Evolutionary conservation across 2,329 filamentous ascomycete species (phyloP).

Genomic region (Cladosporium sphaerospermum): DNA sequence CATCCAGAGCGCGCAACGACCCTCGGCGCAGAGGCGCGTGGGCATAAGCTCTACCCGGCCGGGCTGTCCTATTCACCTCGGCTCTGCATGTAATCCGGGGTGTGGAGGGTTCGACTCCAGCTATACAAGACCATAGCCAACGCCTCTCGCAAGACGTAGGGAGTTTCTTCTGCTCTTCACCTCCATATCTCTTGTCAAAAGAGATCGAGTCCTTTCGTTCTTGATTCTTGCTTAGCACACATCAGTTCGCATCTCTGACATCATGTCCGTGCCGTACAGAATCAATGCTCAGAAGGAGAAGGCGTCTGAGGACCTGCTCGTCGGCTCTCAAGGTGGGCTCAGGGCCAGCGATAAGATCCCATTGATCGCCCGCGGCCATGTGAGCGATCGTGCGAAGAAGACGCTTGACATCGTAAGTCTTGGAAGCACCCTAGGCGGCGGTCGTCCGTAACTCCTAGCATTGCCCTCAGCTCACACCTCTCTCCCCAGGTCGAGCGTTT

Average conservation of each 20-base stretch:
- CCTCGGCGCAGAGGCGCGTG: slow-evolving; percentile 5
- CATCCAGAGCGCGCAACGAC: background rate
- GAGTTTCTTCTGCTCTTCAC: background rate
- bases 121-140: slow-evolving; percentile 5
- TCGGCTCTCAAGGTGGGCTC: slow-evolving; percentile 25
- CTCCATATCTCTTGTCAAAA: too few relatives aligned
- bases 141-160: background rate
- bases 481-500: slow-evolving; percentile 74
- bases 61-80: slow-evolving; percentile 2
- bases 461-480: background rate
- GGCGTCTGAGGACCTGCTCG: slow-evolving; percentile 29
- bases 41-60: background rate
- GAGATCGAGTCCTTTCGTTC: too few relatives aligned
- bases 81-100: slow-evolving; percentile 11
- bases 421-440: background rate
- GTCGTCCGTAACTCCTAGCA: background rate
- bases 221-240: too few relatives aligned
- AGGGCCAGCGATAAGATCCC: slow-evolving; percentile 52
- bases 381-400: slow-evolving; percentile 79
- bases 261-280: slow-evolving; percentile 33
- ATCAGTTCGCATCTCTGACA: slow-evolving; percentile 1
- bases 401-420: slow-evolving; percentile 64
- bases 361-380: slow-evolving; percentile 53
- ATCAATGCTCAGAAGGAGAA: slow-evolving; percentile 24
- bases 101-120: background rate